A percentile compares a stretch with the other conserved stretches of the same genome.
Evolutionary conservation across 129 eudicot genomes (phyloP).

Genomic region (Sambucus nigra): DNA sequence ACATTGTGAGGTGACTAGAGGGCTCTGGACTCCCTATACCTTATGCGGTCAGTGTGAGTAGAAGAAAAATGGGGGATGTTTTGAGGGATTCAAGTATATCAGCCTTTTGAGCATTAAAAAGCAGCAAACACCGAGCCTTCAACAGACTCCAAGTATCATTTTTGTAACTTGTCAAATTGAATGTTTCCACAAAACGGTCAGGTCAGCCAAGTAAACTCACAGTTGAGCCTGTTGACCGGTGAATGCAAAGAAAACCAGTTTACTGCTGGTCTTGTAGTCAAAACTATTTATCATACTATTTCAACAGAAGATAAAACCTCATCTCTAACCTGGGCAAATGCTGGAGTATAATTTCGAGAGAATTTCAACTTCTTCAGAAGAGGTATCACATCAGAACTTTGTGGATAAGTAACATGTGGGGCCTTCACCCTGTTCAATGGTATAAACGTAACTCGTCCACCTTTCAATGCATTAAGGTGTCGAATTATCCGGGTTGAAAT

Average conservation of each 20-base stretch:
- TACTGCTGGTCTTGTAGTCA: not conserved
- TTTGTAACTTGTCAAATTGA: no score
- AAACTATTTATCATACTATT: not conserved
- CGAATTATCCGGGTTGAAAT: conserved; percentile 81
- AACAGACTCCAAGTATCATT: no score
- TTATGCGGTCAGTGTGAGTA: no score
- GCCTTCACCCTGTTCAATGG: conserved; percentile 91
- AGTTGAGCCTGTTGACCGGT: no score
- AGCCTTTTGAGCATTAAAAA: no score
- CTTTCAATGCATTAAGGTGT: conserved; percentile 77
- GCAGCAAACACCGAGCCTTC: no score
- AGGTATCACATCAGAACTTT: conserved; percentile 71
- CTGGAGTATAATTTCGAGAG: conserved; percentile 34
- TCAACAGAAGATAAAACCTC: not conserved
- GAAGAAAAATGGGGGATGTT: no score
- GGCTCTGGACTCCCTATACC: no score
- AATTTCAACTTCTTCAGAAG: conserved; percentile 69
- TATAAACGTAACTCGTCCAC: conserved; percentile 95
- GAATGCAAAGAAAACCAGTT: not conserved
- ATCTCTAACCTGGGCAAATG: conserved; percentile 77
- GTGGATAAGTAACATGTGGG: conserved; percentile 72
- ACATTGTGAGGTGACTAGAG: no score
- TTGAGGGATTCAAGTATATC: no score
- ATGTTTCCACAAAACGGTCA: no score
- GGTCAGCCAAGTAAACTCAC: no score